Evolutionary conservation across 257 asterid species (phyloP).

Genomic region (Fraxinus pennsylvanica): DNA sequence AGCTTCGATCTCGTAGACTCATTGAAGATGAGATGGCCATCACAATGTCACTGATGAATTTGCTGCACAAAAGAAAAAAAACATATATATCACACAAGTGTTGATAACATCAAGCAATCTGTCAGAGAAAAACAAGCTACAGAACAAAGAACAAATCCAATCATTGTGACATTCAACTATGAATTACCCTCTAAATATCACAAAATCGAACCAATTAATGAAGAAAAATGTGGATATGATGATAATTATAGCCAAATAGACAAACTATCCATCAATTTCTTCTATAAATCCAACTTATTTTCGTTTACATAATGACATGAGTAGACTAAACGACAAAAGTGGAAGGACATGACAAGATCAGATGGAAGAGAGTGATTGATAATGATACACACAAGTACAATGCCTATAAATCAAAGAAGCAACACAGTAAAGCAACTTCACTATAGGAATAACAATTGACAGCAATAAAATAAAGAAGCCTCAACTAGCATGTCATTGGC

Average conservation of each 20-base stretch:
- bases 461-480: conserved; percentile 6
- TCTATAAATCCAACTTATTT: not conserved
- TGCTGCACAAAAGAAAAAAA: conserved; percentile 53
- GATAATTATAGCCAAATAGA: conserved; percentile 5
- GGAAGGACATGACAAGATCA: not conserved
- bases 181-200: not conserved
- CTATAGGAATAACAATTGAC: not conserved
- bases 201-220: not conserved
- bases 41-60: conserved; percentile 83
- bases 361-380: conserved; percentile 2
- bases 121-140: conserved; percentile 17
- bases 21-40: conserved; percentile 89
- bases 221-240: not conserved
- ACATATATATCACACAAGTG: not conserved
- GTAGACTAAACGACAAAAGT: not conserved
- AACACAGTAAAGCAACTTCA: not conserved
- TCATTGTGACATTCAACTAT: not conserved
- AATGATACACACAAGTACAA: conserved; percentile 13
- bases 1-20: conserved; percentile 74
- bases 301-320: not conserved
- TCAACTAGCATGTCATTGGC: not conserved
- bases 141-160: conserved; percentile 7
- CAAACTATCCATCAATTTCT: not conserved
- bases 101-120: conserved; percentile 26
- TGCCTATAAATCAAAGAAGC: conserved; percentile 1